Base-by-base conservation (phyloP, 495 filamentous ascomycete species). In the Xylaria nigripes region DNA sequence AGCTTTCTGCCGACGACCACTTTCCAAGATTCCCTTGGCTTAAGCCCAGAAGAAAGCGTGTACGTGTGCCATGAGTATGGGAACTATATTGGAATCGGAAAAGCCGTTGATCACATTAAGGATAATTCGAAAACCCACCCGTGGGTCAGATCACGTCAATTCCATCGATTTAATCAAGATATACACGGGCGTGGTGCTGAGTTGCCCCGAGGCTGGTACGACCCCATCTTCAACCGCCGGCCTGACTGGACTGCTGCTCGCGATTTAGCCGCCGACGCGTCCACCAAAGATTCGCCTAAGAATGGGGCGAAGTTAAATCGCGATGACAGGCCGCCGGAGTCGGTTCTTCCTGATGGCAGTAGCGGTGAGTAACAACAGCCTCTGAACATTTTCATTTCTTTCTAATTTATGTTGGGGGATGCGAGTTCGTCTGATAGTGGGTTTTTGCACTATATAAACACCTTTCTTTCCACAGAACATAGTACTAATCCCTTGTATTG, bases 1-100 rank as follows among this genome's bases (percentile, higher is more conserved):
- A 69, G 61, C 49, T 78, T 78, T 57, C 62, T 68, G 43, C 61
- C 63, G 7, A 66, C 66, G 13, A 59, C 57, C 3, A 54, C 57
- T 19, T 36, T 66, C 24, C 52, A 55, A 7, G 68, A 75, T 19
- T 51, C 62, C 3, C 50, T 76, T 0, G 73, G 75, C 8, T 15
- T 72, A 24, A 58, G 62, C 1, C 32, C 30, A 7, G 19, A 34
- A 0, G 59, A 72, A 38, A 56, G 63, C 6, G 53, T 50, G 19
- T 45, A 48, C 40, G 24, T 48, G 6, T 47, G 44, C 24, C 29
- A 48, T 3, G 49, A 30, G 5, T 59, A 57, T 19, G 54, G 48
- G 29, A 23, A 32, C 9, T 64, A 59, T 55, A 46, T 67, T 21
- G 61, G 57, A 30, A 67, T 55, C 12, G 57, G 47, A 18, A 32